A percentile compares a stretch with the other conserved stretches of the same genome.
phyloP scores from a whole-genome alignment of 257 asterid genomes.

The Solanum pinnatisectum region DNA sequence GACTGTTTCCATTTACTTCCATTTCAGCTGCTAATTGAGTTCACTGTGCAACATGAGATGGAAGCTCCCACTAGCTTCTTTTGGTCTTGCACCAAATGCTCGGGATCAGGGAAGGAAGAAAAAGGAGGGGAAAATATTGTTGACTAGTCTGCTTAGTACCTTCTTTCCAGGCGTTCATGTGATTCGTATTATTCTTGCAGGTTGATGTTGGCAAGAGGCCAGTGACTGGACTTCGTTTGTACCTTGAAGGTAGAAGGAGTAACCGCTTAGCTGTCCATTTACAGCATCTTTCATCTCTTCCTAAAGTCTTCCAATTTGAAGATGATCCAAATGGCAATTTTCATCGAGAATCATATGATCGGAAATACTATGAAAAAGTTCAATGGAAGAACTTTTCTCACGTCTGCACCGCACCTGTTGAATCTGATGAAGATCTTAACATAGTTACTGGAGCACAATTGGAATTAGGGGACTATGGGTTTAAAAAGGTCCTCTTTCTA shows the following conservation, averaged over 20 bases:
- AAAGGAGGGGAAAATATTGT: not conserved
- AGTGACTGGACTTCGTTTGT: conserved; percentile 81
- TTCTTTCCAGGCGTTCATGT: not conserved
- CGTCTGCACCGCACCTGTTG: conserved; percentile 93
- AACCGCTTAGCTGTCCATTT: conserved; percentile 88
- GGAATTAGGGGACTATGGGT: conserved; percentile 68
- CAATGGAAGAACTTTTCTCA: conserved; percentile 98
- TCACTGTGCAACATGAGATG: not conserved
- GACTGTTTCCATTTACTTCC: not conserved
- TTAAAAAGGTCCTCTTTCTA: conserved; percentile 73
- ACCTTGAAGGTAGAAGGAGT: conserved; percentile 93
- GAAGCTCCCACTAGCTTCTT: not conserved
- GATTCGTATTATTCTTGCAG: conserved; percentile 27
- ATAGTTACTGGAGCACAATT: conserved; percentile 85
- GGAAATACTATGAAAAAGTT: conserved; percentile 72
- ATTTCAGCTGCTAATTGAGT: not conserved
- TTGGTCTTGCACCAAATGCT: not conserved
- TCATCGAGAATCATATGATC: conserved; percentile 54
- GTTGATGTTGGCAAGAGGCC: conserved; percentile 96
- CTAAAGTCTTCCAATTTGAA: conserved; percentile 64
- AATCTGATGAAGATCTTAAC: conserved; percentile 74
- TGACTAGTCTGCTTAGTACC: not conserved
- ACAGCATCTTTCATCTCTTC: conserved; percentile 94
- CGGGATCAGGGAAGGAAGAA: not conserved
- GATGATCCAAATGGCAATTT: conserved; percentile 62